Percentiles rank a stretch among this genome's conserved stretches.
Conservation (phyloP, 495 filamentous ascomycete species). For the Aspergillus nidulans region DNA sequence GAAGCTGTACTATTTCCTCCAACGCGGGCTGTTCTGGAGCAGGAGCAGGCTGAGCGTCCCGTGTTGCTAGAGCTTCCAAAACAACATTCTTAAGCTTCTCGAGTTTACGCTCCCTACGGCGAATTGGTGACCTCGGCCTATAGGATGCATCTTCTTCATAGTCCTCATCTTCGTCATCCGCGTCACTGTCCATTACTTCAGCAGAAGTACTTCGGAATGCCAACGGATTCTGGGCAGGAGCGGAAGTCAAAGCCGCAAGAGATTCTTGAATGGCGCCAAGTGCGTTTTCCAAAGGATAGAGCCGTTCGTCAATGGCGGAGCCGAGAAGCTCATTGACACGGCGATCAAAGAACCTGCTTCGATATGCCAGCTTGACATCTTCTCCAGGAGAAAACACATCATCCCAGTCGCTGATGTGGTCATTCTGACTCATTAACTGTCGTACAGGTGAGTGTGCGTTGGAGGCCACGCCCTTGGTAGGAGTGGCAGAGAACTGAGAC, state of each 20-base stretch:
- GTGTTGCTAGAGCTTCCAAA: constrained; percentile 69
- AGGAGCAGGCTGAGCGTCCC: constrained; percentile 29
- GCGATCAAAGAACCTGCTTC: constrained; percentile 77
- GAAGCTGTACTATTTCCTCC: constrained; percentile 41
- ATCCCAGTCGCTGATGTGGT: constrained; percentile 85
- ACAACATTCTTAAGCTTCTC: constrained; percentile 79
- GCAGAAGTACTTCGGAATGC: constrained; percentile 55
- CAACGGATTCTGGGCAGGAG: constrained; percentile 29
- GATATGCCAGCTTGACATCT: constrained; percentile 70
- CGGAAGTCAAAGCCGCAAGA: constrained; percentile 48
- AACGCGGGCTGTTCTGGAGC: constrained; percentile 36
- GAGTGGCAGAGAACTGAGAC: constrained; percentile 36
- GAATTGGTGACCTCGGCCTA: constrained; percentile 55
- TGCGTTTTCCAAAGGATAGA: constrained; percentile 75
- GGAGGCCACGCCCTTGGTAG: constrained; percentile 34
- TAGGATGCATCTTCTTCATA: constrained; percentile 41
- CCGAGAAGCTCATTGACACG: constrained; percentile 83
- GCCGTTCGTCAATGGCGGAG: constrained; percentile 65
- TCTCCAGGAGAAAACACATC: constrained; percentile 78
- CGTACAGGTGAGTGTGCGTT: constrained; percentile 55
- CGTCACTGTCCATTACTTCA: constrained; percentile 74
- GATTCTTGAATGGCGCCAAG: constrained; percentile 69
- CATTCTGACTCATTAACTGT: constrained; percentile 60
- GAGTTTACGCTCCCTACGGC: constrained; percentile 67
- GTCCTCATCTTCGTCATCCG: constrained; percentile 89